Percentiles rank a stretch among this genome's conserved stretches.
phyloP scores from a whole-genome alignment of 1,284 basidiomycete species.

The Rhodotorula mucilaginosa region DNA sequence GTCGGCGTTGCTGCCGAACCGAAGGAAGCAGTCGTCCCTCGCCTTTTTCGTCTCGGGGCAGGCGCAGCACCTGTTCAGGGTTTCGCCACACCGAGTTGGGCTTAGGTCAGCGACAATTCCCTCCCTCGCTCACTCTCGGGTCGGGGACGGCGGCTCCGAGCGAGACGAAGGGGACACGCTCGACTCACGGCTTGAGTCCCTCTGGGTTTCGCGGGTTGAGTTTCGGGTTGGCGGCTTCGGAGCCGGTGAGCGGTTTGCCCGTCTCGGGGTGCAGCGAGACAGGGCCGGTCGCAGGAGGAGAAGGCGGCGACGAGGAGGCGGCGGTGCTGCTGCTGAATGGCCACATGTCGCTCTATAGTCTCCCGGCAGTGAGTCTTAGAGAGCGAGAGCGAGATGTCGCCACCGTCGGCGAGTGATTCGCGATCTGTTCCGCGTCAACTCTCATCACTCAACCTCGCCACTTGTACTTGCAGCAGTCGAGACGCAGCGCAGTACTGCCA shows the following conservation, averaged over 20 bases:
- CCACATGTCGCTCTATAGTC: slow-evolving; percentile 7
- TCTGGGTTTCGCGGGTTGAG: slow-evolving; percentile 80
- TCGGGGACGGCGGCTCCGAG: neutral
- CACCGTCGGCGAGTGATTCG: no score
- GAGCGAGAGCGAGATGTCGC: no score
- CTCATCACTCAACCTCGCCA: no score
- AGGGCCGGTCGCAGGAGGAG: slow-evolving; percentile 5
- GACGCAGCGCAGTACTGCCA: no score
- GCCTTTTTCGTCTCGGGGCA: slow-evolving; percentile 89
- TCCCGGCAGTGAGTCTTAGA: no score
- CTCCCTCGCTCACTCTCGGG: neutral
- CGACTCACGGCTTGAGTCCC: slow-evolving; percentile 80
- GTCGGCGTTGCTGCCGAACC: slow-evolving; percentile 60
- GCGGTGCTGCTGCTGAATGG: slow-evolving; percentile 3
- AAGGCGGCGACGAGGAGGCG: neutral
- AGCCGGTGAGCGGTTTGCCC: slow-evolving; percentile 19
- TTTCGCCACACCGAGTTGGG: neutral
- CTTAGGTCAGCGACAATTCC: neutral
- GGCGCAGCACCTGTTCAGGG: slow-evolving; percentile 68
- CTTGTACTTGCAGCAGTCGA: no score
- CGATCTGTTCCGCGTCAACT: no score
- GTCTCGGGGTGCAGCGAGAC: slow-evolving; percentile 18
- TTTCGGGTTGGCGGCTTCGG: slow-evolving; percentile 37
- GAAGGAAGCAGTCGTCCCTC: slow-evolving; percentile 90
- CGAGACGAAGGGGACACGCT: no score